Percentiles rank a stretch among this genome's conserved stretches.
Evolutionary conservation across 148 eudicot genomes (phyloP).

Genomic region (Pharnaceum exiguum): DNA sequence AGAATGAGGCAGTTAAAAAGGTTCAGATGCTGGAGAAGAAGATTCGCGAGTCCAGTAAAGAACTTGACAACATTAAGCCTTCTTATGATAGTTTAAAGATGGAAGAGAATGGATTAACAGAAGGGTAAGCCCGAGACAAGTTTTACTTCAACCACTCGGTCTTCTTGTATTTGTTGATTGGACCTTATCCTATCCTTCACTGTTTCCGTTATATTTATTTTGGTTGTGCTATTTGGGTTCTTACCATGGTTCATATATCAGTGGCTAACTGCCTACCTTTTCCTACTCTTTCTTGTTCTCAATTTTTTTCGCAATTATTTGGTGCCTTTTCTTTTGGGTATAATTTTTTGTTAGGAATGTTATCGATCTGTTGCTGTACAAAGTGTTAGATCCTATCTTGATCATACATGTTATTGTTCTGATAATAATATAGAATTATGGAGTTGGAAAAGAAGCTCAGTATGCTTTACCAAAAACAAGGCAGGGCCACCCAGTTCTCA

Average conservation of each 20-base stretch:
- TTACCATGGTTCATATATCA: too few species aligned
- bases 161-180: neutral
- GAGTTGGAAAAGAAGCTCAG: conserved; percentile 92
- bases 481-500: conserved; percentile 94
- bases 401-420: too few species aligned
- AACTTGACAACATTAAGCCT: conserved; percentile 60
- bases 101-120: conserved; percentile 74
- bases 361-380: too few species aligned
- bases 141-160: neutral
- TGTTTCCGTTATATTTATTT: too few species aligned
- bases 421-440: conserved; percentile 61
- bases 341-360: too few species aligned
- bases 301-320: too few species aligned
- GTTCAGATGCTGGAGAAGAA: conserved; percentile 62
- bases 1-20: conserved; percentile 78
- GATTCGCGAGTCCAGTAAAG: conserved; percentile 56
- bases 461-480: conserved; percentile 96
- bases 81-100: conserved; percentile 49
- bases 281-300: too few species aligned
- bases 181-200: too few species aligned
- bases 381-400: too few species aligned
- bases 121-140: conserved; percentile 47
- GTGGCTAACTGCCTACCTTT: too few species aligned
- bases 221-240: too few species aligned
- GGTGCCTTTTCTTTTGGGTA: too few species aligned